phyloP scores from a whole-genome alignment of 1,284 basidiomycete genomes.

The Cutaneotrichosporon cutaneum region DNA sequence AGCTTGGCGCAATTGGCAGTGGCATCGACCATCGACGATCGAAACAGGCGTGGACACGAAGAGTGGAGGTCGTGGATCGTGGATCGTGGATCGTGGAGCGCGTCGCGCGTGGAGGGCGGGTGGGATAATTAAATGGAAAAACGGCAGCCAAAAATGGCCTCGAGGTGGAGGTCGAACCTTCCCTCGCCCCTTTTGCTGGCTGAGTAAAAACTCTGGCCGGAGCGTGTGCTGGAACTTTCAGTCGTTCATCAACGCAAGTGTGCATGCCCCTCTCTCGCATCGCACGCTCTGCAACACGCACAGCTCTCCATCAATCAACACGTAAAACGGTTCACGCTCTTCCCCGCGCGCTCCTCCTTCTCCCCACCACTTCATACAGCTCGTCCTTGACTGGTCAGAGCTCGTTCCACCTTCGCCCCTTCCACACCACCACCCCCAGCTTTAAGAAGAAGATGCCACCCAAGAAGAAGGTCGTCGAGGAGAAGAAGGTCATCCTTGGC shows the following conservation, averaged over 20 bases:
- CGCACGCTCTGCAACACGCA: conserved; percentile 6
- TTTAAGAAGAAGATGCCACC: conserved; percentile 70
- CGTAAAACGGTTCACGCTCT: not conserved
- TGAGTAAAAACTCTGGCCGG: not conserved
- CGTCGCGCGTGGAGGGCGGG: too few relatives aligned
- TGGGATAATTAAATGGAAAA: not conserved
- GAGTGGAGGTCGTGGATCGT: too few relatives aligned
- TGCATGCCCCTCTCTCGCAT: conserved; percentile 10
- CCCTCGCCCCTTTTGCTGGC: not conserved
- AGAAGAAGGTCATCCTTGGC: conserved; percentile 84
- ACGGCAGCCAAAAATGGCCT: not conserved
- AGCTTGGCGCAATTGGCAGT: too few relatives aligned
- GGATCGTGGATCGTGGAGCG: too few relatives aligned
- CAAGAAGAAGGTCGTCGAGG: conserved; percentile 65
- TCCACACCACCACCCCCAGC: conserved; percentile 1
- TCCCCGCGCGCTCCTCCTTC: conserved; percentile 1
- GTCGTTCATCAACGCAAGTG: not conserved
- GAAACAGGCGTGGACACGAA: not conserved
- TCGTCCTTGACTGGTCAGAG: not conserved
- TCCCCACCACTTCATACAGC: not conserved
- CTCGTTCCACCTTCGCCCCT: conserved; percentile 1
- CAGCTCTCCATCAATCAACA: not conserved
- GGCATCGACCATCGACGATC: too few relatives aligned
- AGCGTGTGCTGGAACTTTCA: not conserved
- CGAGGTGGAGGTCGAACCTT: not conserved